A percentile compares a stretch with the other conserved stretches of the same genome.
Evolutionary conservation across 2,329 filamentous ascomycete genomes (phyloP).

Genomic region (Aschersonia sp.): DNA sequence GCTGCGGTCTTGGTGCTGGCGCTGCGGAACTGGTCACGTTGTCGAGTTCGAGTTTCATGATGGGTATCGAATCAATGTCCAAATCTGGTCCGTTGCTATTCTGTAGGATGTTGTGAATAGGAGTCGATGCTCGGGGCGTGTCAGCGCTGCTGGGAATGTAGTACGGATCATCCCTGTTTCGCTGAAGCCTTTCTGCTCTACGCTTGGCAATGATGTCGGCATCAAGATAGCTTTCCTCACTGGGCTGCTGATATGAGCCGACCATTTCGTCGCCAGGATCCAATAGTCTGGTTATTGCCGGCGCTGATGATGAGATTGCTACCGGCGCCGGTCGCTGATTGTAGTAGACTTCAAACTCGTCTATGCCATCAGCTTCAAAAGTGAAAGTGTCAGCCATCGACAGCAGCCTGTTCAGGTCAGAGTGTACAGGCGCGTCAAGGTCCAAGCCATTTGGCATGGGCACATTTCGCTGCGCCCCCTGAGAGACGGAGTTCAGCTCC

Average conservation of each 20-base stretch:
- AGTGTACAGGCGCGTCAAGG: conserved; percentile 69
- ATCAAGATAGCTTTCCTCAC: conserved; percentile 53
- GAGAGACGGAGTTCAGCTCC: conserved; percentile 83
- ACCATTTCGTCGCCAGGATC: conserved; percentile 33
- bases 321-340: conserved; percentile 37
- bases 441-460: conserved; percentile 63
- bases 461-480: conserved; percentile 72
- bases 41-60: conserved; percentile 79
- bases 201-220: conserved; percentile 59
- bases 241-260: conserved; percentile 44
- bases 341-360: conserved; percentile 55
- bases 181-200: conserved; percentile 62
- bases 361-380: conserved; percentile 37
- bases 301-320: conserved; percentile 33
- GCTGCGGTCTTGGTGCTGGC: conserved; percentile 17
- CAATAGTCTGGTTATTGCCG: conserved; percentile 38
- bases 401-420: conserved; percentile 54
- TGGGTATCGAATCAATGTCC: conserved; percentile 88
- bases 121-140: conserved; percentile 53
- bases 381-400: conserved; percentile 37
- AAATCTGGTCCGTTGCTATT: conserved; percentile 62
- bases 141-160: conserved; percentile 52
- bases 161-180: conserved; percentile 87
- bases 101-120: conserved; percentile 62
- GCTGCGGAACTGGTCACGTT: conserved; percentile 22